These are phyloP conservation scores for Acer campestre DNA, from an alignment of 345 rosid genomes.

Conservation along the genomic window DNA sequence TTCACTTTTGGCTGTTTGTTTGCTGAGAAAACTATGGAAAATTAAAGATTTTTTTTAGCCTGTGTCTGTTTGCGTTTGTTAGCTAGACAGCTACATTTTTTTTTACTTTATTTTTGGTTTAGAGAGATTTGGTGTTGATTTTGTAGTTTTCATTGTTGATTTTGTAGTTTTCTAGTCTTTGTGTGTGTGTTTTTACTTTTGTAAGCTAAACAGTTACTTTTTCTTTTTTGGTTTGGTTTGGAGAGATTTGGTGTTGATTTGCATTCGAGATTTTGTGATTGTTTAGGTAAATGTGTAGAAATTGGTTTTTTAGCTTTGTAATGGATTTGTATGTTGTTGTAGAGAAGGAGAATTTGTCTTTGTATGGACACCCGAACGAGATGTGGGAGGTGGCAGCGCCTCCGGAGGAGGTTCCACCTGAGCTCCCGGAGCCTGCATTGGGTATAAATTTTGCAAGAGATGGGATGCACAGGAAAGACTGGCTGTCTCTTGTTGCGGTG, in stretches of 20 bases:
- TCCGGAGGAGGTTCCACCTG: constrained; percentile 80
- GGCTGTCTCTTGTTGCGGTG: constrained; percentile 84
- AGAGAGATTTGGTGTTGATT: too few relatives aligned
- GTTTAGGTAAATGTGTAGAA: neutral
- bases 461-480: constrained; percentile 78
- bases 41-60: neutral
- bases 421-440: constrained; percentile 87
- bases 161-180: too few relatives aligned
- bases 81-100: neutral
- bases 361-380: constrained; percentile 77
- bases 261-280: neutral
- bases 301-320: neutral
- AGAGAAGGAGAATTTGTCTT: constrained; percentile 83
- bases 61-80: neutral
- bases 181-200: too few relatives aligned
- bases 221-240: neutral
- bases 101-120: too few relatives aligned
- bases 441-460: constrained; percentile 87
- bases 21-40: neutral
- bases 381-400: constrained; percentile 83
- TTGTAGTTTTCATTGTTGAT: too few relatives aligned
- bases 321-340: neutral
- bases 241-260: neutral
- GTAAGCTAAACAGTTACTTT: neutral
- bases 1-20: neutral